Conservation (phyloP, 1,139 yeast species). For the Waltiozyma sp. region DNA sequence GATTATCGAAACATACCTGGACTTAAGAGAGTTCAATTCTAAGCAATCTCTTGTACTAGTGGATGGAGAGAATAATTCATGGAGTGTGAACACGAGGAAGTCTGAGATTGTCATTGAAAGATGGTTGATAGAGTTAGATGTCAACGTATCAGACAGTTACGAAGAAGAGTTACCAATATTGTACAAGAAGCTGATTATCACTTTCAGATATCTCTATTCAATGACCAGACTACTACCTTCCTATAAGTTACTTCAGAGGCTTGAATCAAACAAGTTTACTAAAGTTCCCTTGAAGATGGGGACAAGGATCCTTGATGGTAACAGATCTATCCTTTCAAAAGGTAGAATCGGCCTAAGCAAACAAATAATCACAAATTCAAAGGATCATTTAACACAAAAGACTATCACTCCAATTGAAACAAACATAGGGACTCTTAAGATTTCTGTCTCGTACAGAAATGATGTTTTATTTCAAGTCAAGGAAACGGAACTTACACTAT, state of each 20-base stretch:
- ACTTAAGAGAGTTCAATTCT: conserved; percentile 48
- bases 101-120: conserved; percentile 82
- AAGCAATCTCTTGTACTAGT: conserved; percentile 55
- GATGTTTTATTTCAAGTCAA: conserved; percentile 57
- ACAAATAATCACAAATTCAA: conserved; percentile 35
- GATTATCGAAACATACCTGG: conserved; percentile 76
- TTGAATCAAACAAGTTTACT: conserved; percentile 27
- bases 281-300: conserved; percentile 35
- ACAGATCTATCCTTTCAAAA: conserved; percentile 63
- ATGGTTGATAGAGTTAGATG: conserved; percentile 78
- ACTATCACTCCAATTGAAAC: conserved; percentile 63
- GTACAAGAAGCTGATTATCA: conserved; percentile 63
- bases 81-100: conserved; percentile 49
- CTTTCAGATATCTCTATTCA: conserved; percentile 67
- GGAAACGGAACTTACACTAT: conserved; percentile 55
- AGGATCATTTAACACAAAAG: conserved; percentile 45
- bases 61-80: conserved; percentile 36
- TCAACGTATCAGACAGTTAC: conserved; percentile 18
- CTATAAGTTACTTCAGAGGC: conserved; percentile 38
- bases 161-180: conserved; percentile 51
- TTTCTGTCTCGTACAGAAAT: conserved; percentile 70
- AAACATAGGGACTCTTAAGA: conserved; percentile 58
- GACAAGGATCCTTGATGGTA: conserved; percentile 64
- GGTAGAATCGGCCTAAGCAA: conserved; percentile 81
- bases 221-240: conserved; percentile 63